Conservation (phyloP, 208 protist species). For the Acanthamoeba sp. region DNA sequence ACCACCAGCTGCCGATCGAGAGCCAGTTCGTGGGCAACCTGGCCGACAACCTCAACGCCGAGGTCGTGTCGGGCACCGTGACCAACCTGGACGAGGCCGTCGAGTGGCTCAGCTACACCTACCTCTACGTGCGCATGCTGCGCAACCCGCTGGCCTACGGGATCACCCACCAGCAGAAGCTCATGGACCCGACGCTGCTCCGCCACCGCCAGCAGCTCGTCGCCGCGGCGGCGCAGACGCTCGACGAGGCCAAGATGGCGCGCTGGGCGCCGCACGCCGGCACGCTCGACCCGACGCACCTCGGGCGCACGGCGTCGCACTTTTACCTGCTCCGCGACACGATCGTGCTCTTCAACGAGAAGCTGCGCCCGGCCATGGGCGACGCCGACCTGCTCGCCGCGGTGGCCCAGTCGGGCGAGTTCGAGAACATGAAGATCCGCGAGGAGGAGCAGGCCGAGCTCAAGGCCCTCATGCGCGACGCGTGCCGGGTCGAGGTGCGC, state of each 20-base stretch:
- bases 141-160: constrained; percentile 98
- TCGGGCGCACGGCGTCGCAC: constrained; percentile 97
- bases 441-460: constrained; percentile 97
- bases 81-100: constrained; percentile 96
- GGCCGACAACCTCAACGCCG: constrained; percentile 98
- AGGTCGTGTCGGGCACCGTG: constrained; percentile 97
- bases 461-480: constrained; percentile 88
- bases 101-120: constrained; percentile 98
- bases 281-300: constrained; percentile 90
- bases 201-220: constrained; percentile 86
- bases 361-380: constrained; percentile 92
- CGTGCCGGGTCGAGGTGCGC: constrained; percentile 26
- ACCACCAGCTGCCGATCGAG: constrained; percentile 97
- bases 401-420: constrained; percentile 95
- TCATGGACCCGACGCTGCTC: constrained; percentile 84
- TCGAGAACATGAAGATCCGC: constrained; percentile 95
- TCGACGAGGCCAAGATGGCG: constrained; percentile 90
- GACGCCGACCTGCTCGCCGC: constrained; percentile 95
- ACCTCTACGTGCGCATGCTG: constrained; percentile 97
- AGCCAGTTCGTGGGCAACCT: constrained; percentile 92
- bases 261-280: constrained; percentile 81
- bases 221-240: constrained; percentile 78
- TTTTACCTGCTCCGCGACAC: constrained; percentile 98
- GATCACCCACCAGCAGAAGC: constrained; percentile 80
- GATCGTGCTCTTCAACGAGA: constrained; percentile 96